phyloP scores from a whole-genome alignment of 495 filamentous ascomycete species.

The Penicillium odoratum region DNA sequence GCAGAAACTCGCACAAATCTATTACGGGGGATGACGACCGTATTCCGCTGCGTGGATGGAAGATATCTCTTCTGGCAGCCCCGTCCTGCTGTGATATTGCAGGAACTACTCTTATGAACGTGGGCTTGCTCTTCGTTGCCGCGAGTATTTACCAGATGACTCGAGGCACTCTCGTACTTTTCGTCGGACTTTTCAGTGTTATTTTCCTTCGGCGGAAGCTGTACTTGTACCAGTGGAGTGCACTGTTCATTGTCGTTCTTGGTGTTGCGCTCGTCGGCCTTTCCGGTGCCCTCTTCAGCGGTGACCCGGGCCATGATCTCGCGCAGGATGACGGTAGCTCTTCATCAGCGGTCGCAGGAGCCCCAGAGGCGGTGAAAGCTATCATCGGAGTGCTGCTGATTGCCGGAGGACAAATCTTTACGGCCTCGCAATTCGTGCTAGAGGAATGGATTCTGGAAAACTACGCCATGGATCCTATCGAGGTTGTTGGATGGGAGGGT shows the following conservation, averaged over 20 bases:
- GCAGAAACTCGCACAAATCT: conserved; percentile 41
- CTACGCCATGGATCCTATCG: conserved; percentile 83
- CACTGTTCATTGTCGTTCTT: conserved; percentile 79
- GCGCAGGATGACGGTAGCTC: conserved; percentile 31
- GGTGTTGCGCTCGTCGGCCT: conserved; percentile 90
- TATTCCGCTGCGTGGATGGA: conserved; percentile 66
- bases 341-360: conserved; percentile 31
- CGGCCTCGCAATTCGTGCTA: conserved; percentile 90
- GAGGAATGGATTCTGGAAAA: conserved; percentile 94
- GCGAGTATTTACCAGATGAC: conserved; percentile 99
- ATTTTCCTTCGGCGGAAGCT: conserved; percentile 79
- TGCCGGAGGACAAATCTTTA: conserved; percentile 93
- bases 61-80: conserved; percentile 73
- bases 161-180: conserved; percentile 87
- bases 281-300: conserved; percentile 75
- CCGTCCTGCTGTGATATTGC: conserved; percentile 93
- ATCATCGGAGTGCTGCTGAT: conserved; percentile 85
- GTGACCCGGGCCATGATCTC: conserved; percentile 52
- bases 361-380: conserved; percentile 65
- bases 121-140: conserved; percentile 88
- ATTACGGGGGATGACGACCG: conserved; percentile 45
- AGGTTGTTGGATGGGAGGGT: conserved; percentile 95
- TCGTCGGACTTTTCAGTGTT: conserved; percentile 94
- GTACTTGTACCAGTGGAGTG: conserved; percentile 82
- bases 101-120: conserved; percentile 96